Conservation (phyloP, 225 moss, liverwort and hornwort genomes). For the Thuidium tamariscinum region DNA sequence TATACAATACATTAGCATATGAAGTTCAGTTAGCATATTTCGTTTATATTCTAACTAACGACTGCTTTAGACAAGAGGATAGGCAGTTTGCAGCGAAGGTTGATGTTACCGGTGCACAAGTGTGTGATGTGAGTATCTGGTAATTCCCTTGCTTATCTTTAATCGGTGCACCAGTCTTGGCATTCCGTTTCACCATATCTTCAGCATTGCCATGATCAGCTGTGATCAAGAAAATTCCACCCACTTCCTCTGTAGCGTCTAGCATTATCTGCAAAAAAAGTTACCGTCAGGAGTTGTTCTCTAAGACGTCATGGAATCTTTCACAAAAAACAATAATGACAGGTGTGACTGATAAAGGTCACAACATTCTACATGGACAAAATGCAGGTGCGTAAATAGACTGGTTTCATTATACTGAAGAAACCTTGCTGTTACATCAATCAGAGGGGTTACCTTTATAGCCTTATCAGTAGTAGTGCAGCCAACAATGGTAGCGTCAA, state of each 20-base stretch:
- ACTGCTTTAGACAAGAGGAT: background rate
- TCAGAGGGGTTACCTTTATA: slow-evolving; percentile 25
- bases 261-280: slow-evolving; percentile 41
- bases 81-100: background rate
- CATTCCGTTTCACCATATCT: slow-evolving; percentile 62
- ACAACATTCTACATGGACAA: background rate
- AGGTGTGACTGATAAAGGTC: background rate
- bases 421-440: background rate
- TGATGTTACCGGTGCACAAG: slow-evolving; percentile 36
- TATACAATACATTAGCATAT: background rate
- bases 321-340: background rate
- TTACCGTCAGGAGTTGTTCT: background rate
- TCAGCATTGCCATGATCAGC: slow-evolving; percentile 66
- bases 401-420: background rate
- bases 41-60: background rate
- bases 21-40: background rate
- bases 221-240: slow-evolving; percentile 47
- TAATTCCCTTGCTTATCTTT: slow-evolving; percentile 53
- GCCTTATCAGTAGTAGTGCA: slow-evolving; percentile 41
- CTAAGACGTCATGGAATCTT: background rate
- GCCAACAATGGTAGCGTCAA: slow-evolving; percentile 44
- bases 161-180: slow-evolving; percentile 40
- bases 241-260: slow-evolving; percentile 45
- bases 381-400: background rate
- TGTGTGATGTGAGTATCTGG: slow-evolving; percentile 52